These are phyloP conservation scores for Fraxinus nigra DNA, from an alignment of 305 asterid genomes.

Conservation along the genomic window DNA sequence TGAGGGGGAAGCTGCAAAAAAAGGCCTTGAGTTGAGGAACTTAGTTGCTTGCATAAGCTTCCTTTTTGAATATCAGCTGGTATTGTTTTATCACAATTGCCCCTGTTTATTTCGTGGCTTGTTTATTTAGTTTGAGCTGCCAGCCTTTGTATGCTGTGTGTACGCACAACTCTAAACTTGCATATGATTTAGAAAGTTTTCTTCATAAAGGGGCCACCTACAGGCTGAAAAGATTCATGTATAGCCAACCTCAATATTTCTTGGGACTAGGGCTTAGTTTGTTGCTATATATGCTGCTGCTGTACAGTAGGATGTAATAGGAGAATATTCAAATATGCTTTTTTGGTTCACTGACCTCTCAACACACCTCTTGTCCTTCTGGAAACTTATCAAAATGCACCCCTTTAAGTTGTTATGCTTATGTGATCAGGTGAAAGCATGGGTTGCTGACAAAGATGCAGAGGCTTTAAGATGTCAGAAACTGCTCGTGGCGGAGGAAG, in stretches of 20 bases:
- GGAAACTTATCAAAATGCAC: conserved; percentile 1
- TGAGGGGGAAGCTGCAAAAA: conserved; percentile 64
- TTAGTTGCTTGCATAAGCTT: conserved; percentile 77
- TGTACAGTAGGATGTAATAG: conserved; percentile 2
- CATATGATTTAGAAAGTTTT: conserved; percentile 12
- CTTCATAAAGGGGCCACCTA: neutral
- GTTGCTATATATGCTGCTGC: neutral
- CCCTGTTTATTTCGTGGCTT: neutral
- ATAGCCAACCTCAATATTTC: neutral
- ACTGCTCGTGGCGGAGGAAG: conserved; percentile 98
- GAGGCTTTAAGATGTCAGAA: conserved; percentile 94
- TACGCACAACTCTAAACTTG: conserved; percentile 6
- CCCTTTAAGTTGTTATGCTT: conserved; percentile 15
- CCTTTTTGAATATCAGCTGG: conserved; percentile 86
- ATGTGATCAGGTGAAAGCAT: conserved; percentile 74
- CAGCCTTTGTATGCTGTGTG: conserved; percentile 17
- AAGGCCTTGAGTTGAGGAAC: conserved; percentile 73
- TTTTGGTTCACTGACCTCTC: conserved; percentile 8
- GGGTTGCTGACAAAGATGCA: conserved; percentile 90
- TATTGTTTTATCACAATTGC: conserved; percentile 30
- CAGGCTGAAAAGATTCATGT: neutral
- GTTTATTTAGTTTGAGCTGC: conserved; percentile 17
- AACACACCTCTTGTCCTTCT: conserved; percentile 12
- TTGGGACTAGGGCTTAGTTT: neutral
- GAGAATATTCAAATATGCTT: neutral